Percentiles rank a stretch among this genome's conserved stretches.
These are phyloP conservation scores for Pleurostoma richardsiae DNA, from an alignment of 2,329 filamentous ascomycete genomes.

Conservation along the genomic window DNA sequence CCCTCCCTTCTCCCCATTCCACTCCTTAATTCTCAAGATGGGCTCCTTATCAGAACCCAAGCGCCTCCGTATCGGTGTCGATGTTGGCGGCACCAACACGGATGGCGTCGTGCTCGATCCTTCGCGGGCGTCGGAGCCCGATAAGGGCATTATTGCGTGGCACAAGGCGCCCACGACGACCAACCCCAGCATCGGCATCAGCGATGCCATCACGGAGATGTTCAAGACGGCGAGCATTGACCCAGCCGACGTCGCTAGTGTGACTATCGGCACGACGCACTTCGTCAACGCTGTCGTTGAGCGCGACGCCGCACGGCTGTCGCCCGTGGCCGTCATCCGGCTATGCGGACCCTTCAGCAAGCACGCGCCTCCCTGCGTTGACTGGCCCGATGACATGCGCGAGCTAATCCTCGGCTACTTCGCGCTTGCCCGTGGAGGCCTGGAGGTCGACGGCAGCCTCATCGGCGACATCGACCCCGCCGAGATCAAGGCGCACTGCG, in stretches of 20 bases:
- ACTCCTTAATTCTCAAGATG: background rate
- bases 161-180: constrained; percentile 44
- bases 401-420: constrained; percentile 39
- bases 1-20: too few relatives aligned
- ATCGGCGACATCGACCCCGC: constrained; percentile 38
- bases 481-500: constrained; percentile 33
- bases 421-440: constrained; percentile 40
- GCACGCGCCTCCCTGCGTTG: constrained; percentile 43
- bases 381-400: constrained; percentile 47
- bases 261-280: constrained; percentile 52
- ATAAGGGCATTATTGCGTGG: constrained; percentile 41
- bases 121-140: constrained; percentile 20
- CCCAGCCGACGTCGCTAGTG: constrained; percentile 34
- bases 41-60: background rate
- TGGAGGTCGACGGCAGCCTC: constrained; percentile 44
- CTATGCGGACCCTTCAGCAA: constrained; percentile 49
- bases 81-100: constrained; percentile 48
- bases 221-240: constrained; percentile 25
- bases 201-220: constrained; percentile 36
- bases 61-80: constrained; percentile 36
- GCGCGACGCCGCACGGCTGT: constrained; percentile 40
- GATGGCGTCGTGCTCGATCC: constrained; percentile 47
- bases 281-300: constrained; percentile 56
- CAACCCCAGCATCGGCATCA: constrained; percentile 41
- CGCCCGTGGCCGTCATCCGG: constrained; percentile 47